Conservation (phyloP, 495 filamentous ascomycete genomes). For the Lepidopterella palustris region DNA sequence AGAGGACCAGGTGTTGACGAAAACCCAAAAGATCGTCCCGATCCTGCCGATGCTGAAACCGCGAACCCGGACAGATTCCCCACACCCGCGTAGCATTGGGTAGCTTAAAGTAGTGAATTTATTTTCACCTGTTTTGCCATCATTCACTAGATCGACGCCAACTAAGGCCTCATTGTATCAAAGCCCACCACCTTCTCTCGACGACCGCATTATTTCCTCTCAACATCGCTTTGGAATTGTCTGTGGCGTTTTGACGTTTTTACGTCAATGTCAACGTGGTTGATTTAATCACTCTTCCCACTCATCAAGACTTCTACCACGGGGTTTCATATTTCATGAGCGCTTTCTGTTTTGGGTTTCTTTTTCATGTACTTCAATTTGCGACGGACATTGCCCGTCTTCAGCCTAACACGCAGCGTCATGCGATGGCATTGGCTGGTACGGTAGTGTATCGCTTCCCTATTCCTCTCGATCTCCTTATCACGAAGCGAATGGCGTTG, state of each 20-base stretch:
- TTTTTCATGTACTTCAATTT: neutral
- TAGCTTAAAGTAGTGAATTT: neutral
- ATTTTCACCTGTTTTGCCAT: neutral
- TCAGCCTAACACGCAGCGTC: neutral
- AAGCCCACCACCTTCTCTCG: too few species aligned
- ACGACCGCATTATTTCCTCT: too few species aligned
- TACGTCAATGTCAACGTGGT: too few species aligned
- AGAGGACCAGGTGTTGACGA: constrained; percentile 65
- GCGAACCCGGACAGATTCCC: neutral
- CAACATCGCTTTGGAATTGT: too few species aligned
- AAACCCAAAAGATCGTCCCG: constrained; percentile 27
- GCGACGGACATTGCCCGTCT: neutral
- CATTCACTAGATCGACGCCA: neutral
- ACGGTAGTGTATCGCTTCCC: neutral
- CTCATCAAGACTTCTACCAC: too few species aligned
- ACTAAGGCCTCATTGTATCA: too few species aligned
- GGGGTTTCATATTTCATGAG: too few species aligned
- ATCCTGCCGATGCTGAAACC: neutral
- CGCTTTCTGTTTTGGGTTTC: too few species aligned
- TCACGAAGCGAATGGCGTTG: constrained; percentile 3
- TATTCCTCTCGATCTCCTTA: neutral
- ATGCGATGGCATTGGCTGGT: neutral
- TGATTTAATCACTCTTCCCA: too few species aligned
- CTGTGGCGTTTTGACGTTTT: too few species aligned
- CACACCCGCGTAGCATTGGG: neutral